Evolutionary conservation across 2,329 filamentous ascomycete species (phyloP), one percentile per base, ranked within the genome.

Genomic region (Ophiostoma australiae): DNA sequence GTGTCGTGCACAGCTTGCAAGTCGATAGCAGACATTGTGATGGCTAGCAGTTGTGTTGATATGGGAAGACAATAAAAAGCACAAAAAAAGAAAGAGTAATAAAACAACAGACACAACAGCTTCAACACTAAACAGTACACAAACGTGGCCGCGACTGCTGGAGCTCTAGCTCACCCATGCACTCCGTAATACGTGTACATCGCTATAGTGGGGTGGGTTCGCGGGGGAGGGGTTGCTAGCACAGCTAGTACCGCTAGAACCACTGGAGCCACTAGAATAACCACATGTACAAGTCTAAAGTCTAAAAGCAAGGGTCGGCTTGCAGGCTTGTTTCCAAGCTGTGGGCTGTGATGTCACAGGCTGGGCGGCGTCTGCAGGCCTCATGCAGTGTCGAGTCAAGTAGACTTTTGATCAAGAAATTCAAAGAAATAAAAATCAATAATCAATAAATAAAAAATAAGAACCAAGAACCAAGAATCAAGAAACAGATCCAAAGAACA

Each of bases 1-100:
- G 84, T 84, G 78, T 90, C 86, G 75, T 87, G 88, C 73, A 91
- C 83, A 69, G 85, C 83, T 76, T 88, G 82, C 69, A 90, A 81
- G 76, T 90, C 83, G 74, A 89, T 79, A 70, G 39, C 65, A 15
- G 66, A 33, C 66, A 67, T 67, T 15, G 15, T 65, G 31, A 17
- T 35, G 3, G 23, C 17, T 1, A 13, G 4, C 27, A 31, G 27
- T 31, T 31, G 27, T 31, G 27, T 41, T 41, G 39, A 13, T 15
- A 41, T 11, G 10, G 1, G 13, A 13, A 1, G 13, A 13, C 1
- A 41, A 41, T 41, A 11, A 41, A 41, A 11, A 15, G 15, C 15
- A 41, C 39, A 8, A 39, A 41, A 41, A 41, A 15, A 41, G 39
- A 41, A 15, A 5, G 10, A 39, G 37, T 3, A 39, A 39, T 7